Conservation (phyloP, 2,329 filamentous ascomycete genomes). For the Arthrobotrys musiformis region DNA sequence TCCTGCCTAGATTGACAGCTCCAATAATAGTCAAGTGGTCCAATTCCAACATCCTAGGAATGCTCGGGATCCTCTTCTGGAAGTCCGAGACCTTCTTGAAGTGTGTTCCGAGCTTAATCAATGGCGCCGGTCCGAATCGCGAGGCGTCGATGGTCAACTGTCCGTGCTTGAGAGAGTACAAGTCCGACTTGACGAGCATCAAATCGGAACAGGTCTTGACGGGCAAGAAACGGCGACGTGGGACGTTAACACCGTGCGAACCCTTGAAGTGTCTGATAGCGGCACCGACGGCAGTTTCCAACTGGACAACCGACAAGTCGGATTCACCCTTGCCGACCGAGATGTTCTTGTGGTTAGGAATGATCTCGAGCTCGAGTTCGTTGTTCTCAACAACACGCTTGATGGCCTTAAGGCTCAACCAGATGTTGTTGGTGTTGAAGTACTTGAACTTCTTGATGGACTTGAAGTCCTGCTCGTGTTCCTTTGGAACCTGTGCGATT, state of each 20-base stretch:
- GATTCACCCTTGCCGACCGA: constrained; percentile 99
- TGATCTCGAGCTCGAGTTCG: constrained; percentile 99
- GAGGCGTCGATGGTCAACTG: constrained; percentile 96
- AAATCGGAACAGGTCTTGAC: constrained; percentile 99
- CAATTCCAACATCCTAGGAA: constrained; percentile 89
- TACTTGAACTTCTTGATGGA: constrained; percentile 99
- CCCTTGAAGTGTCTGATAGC: constrained; percentile 99
- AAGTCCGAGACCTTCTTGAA: constrained; percentile 99
- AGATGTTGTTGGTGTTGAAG: constrained; percentile 99
- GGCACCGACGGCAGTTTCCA: constrained; percentile 97
- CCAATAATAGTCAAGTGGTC: constrained; percentile 98
- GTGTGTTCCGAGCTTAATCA: constrained; percentile 98
- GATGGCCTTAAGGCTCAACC: constrained; percentile 96
- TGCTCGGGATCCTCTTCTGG: constrained; percentile 85
- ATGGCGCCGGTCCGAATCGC: constrained; percentile 93
- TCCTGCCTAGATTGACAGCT: constrained; percentile 93
- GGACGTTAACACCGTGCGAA: constrained; percentile 98
- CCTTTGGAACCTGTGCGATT: constrained; percentile 99
- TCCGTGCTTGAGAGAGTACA: constrained; percentile 98
- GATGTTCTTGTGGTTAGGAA: constrained; percentile 98
- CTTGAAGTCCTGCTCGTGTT: constrained; percentile 99
- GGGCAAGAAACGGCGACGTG: constrained; percentile 95
- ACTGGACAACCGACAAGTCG: constrained; percentile 95
- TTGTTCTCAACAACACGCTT: constrained; percentile 99
- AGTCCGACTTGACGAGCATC: constrained; percentile 99